Conservation (phyloP, 306 rosid genomes). For the Cicer yamashitae region DNA sequence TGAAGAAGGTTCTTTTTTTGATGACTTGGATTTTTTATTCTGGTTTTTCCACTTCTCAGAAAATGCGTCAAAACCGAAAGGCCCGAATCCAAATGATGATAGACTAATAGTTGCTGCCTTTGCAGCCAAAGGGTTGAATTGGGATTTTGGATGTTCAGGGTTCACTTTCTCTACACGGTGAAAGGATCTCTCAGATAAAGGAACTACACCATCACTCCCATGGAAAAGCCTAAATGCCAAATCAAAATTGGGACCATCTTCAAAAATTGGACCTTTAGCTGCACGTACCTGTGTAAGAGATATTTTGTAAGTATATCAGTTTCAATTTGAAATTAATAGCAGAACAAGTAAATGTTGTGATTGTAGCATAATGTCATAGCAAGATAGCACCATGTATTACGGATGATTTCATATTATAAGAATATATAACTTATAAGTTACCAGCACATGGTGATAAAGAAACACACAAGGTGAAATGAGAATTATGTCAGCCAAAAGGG, state of each 20-base stretch:
- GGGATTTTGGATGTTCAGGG: slow-evolving; percentile 56
- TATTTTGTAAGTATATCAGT: slow-evolving; percentile 34
- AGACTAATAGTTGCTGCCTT: slow-evolving; percentile 97
- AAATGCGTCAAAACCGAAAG: slow-evolving; percentile 85
- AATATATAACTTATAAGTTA: neutral
- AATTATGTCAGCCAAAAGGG: slow-evolving; percentile 35
- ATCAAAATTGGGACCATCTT: slow-evolving; percentile 97
- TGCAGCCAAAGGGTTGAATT: slow-evolving; percentile 95
- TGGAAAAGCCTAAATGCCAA: slow-evolving; percentile 94
- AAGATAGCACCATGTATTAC: slow-evolving; percentile 1
- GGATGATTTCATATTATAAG: neutral
- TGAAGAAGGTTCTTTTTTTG: slow-evolving; percentile 76
- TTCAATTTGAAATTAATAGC: slow-evolving; percentile 23
- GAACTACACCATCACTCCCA: slow-evolving; percentile 95
- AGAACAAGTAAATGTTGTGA: slow-evolving; percentile 5
- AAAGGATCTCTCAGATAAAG: slow-evolving; percentile 73
- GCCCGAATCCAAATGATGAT: slow-evolving; percentile 92
- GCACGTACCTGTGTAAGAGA: slow-evolving; percentile 66
- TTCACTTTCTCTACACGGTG: slow-evolving; percentile 59
- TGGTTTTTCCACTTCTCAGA: slow-evolving; percentile 78
- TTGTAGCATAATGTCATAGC: slow-evolving; percentile 10
- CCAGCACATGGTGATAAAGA: neutral
- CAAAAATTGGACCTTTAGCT: slow-evolving; percentile 95
- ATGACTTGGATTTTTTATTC: slow-evolving; percentile 74
- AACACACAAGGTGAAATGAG: neutral